Evolutionary conservation across 2,329 filamentous ascomycete species (phyloP).

Genomic region (Cercospora canescens): DNA sequence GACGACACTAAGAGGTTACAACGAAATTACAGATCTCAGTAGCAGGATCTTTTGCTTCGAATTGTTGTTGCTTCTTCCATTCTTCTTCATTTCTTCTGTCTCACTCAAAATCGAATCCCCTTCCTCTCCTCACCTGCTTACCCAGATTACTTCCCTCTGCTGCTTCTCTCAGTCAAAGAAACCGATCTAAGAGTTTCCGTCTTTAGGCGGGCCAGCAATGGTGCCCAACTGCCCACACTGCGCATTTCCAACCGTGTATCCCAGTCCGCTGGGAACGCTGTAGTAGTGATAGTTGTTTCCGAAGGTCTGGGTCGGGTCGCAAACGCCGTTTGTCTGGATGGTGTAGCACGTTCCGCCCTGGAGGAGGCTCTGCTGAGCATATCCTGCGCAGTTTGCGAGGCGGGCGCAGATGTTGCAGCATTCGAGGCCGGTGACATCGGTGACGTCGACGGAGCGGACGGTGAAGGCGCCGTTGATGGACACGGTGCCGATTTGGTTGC

Average conservation of each 20-base stretch:
- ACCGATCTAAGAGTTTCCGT: neutral
- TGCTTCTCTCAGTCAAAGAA: too few relatives aligned
- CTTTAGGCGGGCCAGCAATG: conserved; percentile 1
- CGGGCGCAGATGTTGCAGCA: conserved; percentile 5
- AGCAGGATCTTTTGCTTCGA: too few relatives aligned
- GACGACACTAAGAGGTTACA: too few relatives aligned
- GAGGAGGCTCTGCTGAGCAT: neutral
- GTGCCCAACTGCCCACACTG: conserved; percentile 10
- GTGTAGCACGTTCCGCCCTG: conserved; percentile 1
- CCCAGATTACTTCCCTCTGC: too few relatives aligned
- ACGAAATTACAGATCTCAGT: too few relatives aligned
- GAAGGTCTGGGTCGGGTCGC: conserved; percentile 1
- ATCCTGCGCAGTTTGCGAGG: conserved; percentile 8
- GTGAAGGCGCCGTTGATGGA: conserved; percentile 6
- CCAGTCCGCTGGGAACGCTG: neutral
- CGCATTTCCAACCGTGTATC: conserved; percentile 13
- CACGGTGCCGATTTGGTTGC: conserved; percentile 14
- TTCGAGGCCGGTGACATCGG: neutral
- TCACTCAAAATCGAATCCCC: too few relatives aligned
- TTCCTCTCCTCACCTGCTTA: too few relatives aligned
- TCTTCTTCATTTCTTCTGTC: neutral
- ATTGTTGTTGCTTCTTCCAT: too few relatives aligned
- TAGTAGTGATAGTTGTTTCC: conserved; percentile 11
- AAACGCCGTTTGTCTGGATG: conserved; percentile 4
- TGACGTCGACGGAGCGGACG: conserved; percentile 6